These are phyloP conservation scores for Fusarium metavorans DNA, from an alignment of 2,329 filamentous ascomycete species.

Conservation along the genomic window DNA sequence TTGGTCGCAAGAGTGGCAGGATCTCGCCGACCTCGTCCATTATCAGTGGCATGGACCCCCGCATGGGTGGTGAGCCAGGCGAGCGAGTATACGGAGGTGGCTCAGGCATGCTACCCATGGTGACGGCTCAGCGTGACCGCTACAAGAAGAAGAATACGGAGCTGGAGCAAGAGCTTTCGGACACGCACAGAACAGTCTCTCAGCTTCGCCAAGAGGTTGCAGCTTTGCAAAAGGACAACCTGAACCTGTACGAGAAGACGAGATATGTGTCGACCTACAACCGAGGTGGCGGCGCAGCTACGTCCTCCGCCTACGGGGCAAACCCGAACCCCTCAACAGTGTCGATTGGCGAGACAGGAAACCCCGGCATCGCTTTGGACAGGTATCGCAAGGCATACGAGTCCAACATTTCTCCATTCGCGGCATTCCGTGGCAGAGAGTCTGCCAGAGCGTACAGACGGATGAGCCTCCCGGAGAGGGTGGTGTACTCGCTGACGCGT, in stretches of 20 bases:
- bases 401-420: slow-evolving; percentile 94
- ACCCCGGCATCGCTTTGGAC: slow-evolving; percentile 77
- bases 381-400: slow-evolving; percentile 94
- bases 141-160: slow-evolving; percentile 97
- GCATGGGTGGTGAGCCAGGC: slow-evolving; percentile 57
- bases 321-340: slow-evolving; percentile 83
- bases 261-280: slow-evolving; percentile 96
- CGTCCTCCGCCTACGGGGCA: slow-evolving; percentile 73
- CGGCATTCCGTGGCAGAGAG: slow-evolving; percentile 94
- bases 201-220: slow-evolving; percentile 91
- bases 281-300: slow-evolving; percentile 71
- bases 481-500: slow-evolving; percentile 90
- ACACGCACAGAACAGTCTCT: slow-evolving; percentile 83
- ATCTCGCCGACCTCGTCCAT: slow-evolving; percentile 96
- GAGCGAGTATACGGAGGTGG: slow-evolving; percentile 77
- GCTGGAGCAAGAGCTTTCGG: slow-evolving; percentile 89
- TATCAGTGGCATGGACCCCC: slow-evolving; percentile 93
- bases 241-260: slow-evolving; percentile 97
- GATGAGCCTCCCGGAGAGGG: slow-evolving; percentile 91
- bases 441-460: slow-evolving; percentile 90
- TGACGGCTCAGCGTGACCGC: slow-evolving; percentile 95
- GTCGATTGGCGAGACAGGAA: slow-evolving; percentile 65
- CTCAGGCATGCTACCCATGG: slow-evolving; percentile 95
- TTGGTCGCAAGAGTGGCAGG: slow-evolving; percentile 73
- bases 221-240: slow-evolving; percentile 93